Evolutionary conservation across 441 rosid species (phyloP).

Genomic region (Jatropha podagrica): DNA sequence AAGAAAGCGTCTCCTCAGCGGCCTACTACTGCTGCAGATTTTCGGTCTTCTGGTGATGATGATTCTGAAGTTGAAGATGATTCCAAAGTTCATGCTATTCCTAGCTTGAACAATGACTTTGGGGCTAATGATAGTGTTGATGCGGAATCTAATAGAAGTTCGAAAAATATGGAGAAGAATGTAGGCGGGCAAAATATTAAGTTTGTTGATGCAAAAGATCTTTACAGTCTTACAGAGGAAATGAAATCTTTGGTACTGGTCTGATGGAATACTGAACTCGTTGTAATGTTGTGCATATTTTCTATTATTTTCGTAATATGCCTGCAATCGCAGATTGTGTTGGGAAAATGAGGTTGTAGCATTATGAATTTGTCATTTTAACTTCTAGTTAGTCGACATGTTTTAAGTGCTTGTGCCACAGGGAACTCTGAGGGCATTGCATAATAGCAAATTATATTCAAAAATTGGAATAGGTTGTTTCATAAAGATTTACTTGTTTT

Average conservation of each 20-base stretch:
- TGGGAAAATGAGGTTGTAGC: background rate
- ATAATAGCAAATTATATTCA: too few species aligned
- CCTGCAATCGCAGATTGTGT: background rate
- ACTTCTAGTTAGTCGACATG: background rate
- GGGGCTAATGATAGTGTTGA: slow-evolving; percentile 24
- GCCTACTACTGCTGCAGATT: slow-evolving; percentile 37
- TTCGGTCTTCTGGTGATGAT: slow-evolving; percentile 31
- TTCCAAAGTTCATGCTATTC: slow-evolving; percentile 23
- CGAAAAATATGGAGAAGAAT: background rate
- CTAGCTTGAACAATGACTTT: slow-evolving; percentile 26
- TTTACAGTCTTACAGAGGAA: slow-evolving; percentile 33
- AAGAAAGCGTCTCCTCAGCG: slow-evolving; percentile 52
- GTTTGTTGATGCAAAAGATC: slow-evolving; percentile 27
- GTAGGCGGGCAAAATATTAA: slow-evolving; percentile 26
- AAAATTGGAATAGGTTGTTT: too few species aligned
- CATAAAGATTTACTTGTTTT: too few species aligned
- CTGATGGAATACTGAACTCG: background rate
- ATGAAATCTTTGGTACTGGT: slow-evolving; percentile 55
- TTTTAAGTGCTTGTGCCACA: too few species aligned
- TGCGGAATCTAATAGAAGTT: slow-evolving; percentile 11
- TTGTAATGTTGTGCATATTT: background rate
- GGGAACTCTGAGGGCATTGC: too few species aligned
- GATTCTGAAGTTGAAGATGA: slow-evolving; percentile 39
- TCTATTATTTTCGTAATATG: background rate
- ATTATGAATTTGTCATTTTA: background rate